A percentile compares a stretch with the other conserved stretches of the same genome.
Evolutionary conservation across 306 rosid species (phyloP).

Genomic region (Cucurbita ficifolia): DNA sequence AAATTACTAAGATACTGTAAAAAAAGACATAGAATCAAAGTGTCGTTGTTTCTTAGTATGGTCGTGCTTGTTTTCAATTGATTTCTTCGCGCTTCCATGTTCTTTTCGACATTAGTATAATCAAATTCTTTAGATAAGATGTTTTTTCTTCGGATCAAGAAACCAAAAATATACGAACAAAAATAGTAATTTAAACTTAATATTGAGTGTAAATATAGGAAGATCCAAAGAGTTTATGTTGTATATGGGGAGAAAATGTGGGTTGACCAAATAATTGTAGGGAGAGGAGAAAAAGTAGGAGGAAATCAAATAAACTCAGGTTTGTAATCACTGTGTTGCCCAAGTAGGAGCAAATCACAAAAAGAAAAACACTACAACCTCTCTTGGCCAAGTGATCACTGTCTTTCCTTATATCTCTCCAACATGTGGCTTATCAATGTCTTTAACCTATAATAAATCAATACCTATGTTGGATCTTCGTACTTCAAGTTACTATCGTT

Average conservation of each 20-base stretch:
- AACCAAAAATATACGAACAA: too few species aligned
- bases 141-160: too few species aligned
- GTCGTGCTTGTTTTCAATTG: too few species aligned
- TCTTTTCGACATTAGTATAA: too few species aligned
- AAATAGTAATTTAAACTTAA: too few species aligned
- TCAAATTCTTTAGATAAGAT: too few species aligned
- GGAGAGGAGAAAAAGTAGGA: constrained; percentile 1
- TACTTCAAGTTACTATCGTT: background rate
- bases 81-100: too few species aligned
- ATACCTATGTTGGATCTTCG: background rate
- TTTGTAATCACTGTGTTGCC: too few species aligned
- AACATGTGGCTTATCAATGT: constrained; percentile 31
- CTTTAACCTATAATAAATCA: constrained; percentile 22
- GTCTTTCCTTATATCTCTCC: constrained; percentile 3
- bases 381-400: background rate
- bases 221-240: background rate
- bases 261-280: background rate
- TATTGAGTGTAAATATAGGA: background rate
- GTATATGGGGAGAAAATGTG: background rate
- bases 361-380: background rate
- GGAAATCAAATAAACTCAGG: background rate
- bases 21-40: too few species aligned
- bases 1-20: too few species aligned
- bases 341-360: too few species aligned
- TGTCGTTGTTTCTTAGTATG: too few species aligned